phyloP scores from a whole-genome alignment of 495 filamentous ascomycete species.

The Apodospora peruviana region DNA sequence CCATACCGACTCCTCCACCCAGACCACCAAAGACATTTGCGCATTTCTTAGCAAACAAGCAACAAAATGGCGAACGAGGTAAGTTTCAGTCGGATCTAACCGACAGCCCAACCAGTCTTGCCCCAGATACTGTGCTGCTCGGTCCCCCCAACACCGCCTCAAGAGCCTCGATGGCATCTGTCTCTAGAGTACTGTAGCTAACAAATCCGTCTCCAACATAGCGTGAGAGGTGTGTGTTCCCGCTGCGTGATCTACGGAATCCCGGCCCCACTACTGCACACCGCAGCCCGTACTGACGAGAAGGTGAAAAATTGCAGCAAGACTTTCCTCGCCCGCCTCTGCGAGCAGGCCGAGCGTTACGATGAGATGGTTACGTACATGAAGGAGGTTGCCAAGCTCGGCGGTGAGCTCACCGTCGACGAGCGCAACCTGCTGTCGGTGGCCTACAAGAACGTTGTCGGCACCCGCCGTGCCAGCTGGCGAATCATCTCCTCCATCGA shows the following conservation, averaged over 20 bases:
- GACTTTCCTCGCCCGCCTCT: constrained; percentile 99
- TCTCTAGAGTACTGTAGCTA: constrained; percentile 24
- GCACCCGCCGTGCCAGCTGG: constrained; percentile 97
- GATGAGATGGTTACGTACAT: constrained; percentile 99
- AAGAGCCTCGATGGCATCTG: not conserved
- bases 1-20: not conserved
- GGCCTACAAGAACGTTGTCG: constrained; percentile 99
- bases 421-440: constrained; percentile 99
- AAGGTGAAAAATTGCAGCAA: constrained; percentile 61
- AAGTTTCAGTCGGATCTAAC: too few species aligned
- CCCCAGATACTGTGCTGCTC: constrained; percentile 15
- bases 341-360: constrained; percentile 99
- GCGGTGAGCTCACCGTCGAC: constrained; percentile 92
- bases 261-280: constrained; percentile 3
- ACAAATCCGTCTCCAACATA: constrained; percentile 34
- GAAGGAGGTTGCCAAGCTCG: constrained; percentile 99
- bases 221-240: constrained; percentile 75
- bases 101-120: too few species aligned
- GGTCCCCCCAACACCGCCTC: too few species aligned
- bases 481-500: constrained; percentile 99
- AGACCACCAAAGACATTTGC: constrained; percentile 19
- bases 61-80: constrained; percentile 61
- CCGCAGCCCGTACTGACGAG: constrained; percentile 18
- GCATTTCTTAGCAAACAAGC: constrained; percentile 16
- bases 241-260: not conserved